phyloP scores from a whole-genome alignment of 768 basidiomycete genomes.

The Daedaleopsis nitida region DNA sequence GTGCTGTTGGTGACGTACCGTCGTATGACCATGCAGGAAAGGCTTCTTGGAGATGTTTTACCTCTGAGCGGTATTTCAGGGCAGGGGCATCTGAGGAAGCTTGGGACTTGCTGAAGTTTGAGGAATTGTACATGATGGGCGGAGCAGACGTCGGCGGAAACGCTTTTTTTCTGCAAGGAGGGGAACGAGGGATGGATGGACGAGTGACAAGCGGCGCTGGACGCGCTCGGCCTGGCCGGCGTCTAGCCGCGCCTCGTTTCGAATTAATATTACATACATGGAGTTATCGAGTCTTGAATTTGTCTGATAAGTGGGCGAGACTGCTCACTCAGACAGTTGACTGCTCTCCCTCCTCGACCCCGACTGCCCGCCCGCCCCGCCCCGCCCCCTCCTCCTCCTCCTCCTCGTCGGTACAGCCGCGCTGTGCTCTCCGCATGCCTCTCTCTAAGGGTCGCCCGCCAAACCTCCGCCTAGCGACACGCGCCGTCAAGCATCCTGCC shows the following conservation, averaged over 20 bases:
- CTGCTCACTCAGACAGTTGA: neutral
- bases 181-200: constrained; percentile 1
- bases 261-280: constrained; percentile 1
- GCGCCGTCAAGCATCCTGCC: constrained; percentile 23
- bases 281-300: neutral
- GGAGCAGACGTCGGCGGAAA: constrained; percentile 21
- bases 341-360: neutral
- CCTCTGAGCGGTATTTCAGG: constrained; percentile 53
- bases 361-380: neutral
- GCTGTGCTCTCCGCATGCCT: constrained; percentile 12
- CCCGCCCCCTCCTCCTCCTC: constrained; percentile 1
- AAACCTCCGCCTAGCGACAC: constrained; percentile 46
- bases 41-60: constrained; percentile 65
- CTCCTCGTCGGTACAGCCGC: constrained; percentile 7
- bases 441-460: constrained; percentile 51
- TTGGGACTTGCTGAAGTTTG: constrained; percentile 32
- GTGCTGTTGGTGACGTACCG: constrained; percentile 43
- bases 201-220: constrained; percentile 21
- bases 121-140: constrained; percentile 33
- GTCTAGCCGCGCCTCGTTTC: constrained; percentile 1
- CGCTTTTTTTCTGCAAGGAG: constrained; percentile 24
- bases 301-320: constrained; percentile 4
- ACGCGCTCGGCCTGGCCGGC: constrained; percentile 4
- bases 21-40: constrained; percentile 73
- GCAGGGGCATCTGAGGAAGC: constrained; percentile 24